These are phyloP conservation scores for Backusella tarrabulga DNA, from an alignment of 192 early-diverging fungal genomes.

Conservation along the genomic window DNA sequence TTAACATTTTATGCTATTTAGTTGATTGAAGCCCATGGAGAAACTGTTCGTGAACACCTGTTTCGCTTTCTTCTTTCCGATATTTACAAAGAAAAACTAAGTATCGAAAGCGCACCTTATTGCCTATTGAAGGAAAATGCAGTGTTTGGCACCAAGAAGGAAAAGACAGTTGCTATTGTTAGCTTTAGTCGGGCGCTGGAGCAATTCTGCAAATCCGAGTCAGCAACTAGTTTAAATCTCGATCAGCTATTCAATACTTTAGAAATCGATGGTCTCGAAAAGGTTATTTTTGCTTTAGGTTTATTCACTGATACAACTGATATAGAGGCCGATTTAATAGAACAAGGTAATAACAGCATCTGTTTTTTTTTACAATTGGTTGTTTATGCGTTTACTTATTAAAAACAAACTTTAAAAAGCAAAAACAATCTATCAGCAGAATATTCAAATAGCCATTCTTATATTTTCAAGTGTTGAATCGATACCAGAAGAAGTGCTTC, in stretches of 20 bases:
- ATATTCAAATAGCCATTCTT: conserved; percentile 12
- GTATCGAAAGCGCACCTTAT: neutral
- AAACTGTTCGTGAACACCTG: conserved; percentile 47
- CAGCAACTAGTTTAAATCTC: neutral
- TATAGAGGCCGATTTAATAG: neutral
- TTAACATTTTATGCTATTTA: conserved; percentile 8
- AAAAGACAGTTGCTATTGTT: neutral
- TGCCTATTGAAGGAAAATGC: conserved; percentile 20
- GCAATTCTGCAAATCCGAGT: conserved; percentile 14
- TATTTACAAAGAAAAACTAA: neutral
- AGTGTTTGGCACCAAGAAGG: neutral
- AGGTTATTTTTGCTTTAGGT: neutral
- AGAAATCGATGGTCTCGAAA: conserved; percentile 14
- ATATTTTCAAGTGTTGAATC: conserved; percentile 40
- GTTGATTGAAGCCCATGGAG: conserved; percentile 54
- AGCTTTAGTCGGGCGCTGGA: conserved; percentile 6
- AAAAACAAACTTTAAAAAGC: neutral
- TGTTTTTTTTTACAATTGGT: neutral
- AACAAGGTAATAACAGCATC: neutral
- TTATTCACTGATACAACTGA: conserved; percentile 6
- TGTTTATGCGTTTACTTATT: neutral
- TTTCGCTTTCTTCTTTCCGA: conserved; percentile 37
- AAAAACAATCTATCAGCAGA: conserved; percentile 8
- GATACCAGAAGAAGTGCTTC: conserved; percentile 54
- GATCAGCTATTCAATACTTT: neutral